Conservation (phyloP, 2,329 filamentous ascomycete genomes). For the Claviceps pusilla region DNA sequence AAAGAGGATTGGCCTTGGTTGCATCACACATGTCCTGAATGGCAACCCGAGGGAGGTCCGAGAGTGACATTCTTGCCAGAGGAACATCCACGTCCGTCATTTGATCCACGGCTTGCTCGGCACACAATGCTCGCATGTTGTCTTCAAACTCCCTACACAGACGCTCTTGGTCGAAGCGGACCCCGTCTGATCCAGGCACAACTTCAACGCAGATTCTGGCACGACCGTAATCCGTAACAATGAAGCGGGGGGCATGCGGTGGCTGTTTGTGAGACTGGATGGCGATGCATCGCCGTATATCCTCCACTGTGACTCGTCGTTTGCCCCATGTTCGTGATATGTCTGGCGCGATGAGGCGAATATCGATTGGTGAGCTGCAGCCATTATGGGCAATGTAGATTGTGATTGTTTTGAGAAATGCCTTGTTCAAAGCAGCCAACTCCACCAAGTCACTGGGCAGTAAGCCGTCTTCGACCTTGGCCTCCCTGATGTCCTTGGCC, state of each 20-base stretch:
- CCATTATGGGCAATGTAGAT: constrained; percentile 59
- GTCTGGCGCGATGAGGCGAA: constrained; percentile 44
- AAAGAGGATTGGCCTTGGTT: constrained; percentile 36
- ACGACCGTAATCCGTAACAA: constrained; percentile 36
- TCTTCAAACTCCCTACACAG: constrained; percentile 40
- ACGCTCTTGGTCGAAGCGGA: constrained; percentile 32
- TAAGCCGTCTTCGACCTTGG: constrained; percentile 9
- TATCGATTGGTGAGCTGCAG: constrained; percentile 44
- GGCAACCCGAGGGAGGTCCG: constrained; percentile 23
- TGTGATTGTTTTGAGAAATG: constrained; percentile 53
- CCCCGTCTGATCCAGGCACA: constrained; percentile 19
- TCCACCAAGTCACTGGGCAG: constrained; percentile 41
- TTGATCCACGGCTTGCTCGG: constrained; percentile 16
- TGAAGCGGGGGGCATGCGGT: constrained; percentile 22
- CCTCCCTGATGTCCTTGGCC: constrained; percentile 15
- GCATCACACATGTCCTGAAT: constrained; percentile 18
- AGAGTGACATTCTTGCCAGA: constrained; percentile 37
- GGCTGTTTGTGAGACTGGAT: constrained; percentile 31
- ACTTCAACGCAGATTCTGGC: constrained; percentile 46
- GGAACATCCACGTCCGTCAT: constrained; percentile 29
- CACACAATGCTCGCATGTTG: constrained; percentile 34
- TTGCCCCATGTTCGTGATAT: constrained; percentile 60
- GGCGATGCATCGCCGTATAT: constrained; percentile 52
- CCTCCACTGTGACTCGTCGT: constrained; percentile 47
- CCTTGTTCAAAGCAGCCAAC: constrained; percentile 47